A percentile compares a stretch with the other conserved stretches of the same genome.
Conservation (phyloP, 164 flowering plant genomes). For the Kingdonia uniflora region DNA sequence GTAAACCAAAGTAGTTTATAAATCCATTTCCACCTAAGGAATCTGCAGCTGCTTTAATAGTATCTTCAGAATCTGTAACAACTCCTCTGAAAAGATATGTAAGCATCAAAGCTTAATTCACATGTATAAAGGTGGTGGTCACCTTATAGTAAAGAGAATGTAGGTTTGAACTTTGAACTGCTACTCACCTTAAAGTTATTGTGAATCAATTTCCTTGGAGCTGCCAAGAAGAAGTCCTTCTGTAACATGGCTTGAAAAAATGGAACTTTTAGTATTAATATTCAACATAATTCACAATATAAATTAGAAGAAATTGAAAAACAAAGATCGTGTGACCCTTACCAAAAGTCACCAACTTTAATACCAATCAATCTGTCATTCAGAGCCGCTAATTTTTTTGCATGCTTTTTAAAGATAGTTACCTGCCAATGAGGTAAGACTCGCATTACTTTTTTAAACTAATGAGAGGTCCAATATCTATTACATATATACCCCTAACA, state of each 20-base stretch:
- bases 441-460: no score
- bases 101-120: background rate
- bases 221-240: slow-evolving; percentile 86
- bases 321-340: slow-evolving; percentile 13
- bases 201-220: slow-evolving; percentile 92
- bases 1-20: slow-evolving; percentile 93
- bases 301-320: slow-evolving; percentile 3
- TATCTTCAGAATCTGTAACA: slow-evolving; percentile 71
- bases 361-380: slow-evolving; percentile 83
- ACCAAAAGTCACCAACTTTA: slow-evolving; percentile 93
- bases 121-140: background rate
- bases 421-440: slow-evolving; percentile 64
- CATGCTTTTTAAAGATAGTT: slow-evolving; percentile 79
- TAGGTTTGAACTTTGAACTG: no score
- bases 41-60: slow-evolving; percentile 57
- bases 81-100: slow-evolving; percentile 59
- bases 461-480: no score
- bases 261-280: slow-evolving; percentile 1
- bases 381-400: slow-evolving; percentile 65
- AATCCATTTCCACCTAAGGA: slow-evolving; percentile 75
- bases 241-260: slow-evolving; percentile 53
- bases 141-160: background rate
- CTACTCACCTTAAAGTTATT: slow-evolving; percentile 59
- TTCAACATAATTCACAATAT: background rate
- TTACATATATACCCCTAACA: no score